Percentiles rank a stretch among this genome's conserved stretches.
Evolutionary conservation across 192 early-diverging fungal species (phyloP).

Genomic region (Entomortierella chlamydospora): DNA sequence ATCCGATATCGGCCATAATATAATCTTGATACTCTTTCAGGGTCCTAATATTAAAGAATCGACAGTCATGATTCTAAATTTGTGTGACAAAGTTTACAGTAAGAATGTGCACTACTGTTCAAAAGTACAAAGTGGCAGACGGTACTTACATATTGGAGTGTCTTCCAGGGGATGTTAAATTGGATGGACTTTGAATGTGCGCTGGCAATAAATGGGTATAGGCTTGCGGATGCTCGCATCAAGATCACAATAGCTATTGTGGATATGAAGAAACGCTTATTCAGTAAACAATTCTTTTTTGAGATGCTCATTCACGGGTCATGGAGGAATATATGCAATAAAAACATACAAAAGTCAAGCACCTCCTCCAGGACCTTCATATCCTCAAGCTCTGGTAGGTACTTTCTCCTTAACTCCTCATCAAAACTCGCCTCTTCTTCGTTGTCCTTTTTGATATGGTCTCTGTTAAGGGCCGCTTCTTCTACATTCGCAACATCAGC

Average conservation of each 20-base stretch:
- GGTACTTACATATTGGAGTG: constrained; percentile 24
- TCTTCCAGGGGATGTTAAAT: constrained; percentile 22
- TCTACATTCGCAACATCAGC: constrained; percentile 32
- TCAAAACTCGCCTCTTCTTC: not conserved
- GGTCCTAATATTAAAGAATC: constrained; percentile 7
- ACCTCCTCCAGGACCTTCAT: constrained; percentile 35
- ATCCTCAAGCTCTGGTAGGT: constrained; percentile 30
- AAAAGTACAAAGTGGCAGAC: too few relatives aligned
- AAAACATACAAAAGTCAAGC: constrained; percentile 41
- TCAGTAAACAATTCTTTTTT: too few relatives aligned
- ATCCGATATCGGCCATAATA: constrained; percentile 45
- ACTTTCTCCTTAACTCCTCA: constrained; percentile 9
- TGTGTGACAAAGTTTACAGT: too few relatives aligned
- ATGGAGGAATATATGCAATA: too few relatives aligned
- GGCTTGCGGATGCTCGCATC: constrained; percentile 35
- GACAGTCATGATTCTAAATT: constrained; percentile 1
- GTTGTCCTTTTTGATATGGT: not conserved
- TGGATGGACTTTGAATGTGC: constrained; percentile 28
- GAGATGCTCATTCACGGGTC: too few relatives aligned
- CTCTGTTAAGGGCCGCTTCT: not conserved
- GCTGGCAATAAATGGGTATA: constrained; percentile 24
- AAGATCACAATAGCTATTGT: constrained; percentile 45
- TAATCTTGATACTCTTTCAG: constrained; percentile 29
- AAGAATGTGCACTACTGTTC: too few relatives aligned
- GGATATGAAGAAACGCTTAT: too few relatives aligned